Evolutionary conservation across 257 asterid genomes (phyloP), one percentile per base, ranked within the genome.

Genomic region (Rehmannia glutinosa): DNA sequence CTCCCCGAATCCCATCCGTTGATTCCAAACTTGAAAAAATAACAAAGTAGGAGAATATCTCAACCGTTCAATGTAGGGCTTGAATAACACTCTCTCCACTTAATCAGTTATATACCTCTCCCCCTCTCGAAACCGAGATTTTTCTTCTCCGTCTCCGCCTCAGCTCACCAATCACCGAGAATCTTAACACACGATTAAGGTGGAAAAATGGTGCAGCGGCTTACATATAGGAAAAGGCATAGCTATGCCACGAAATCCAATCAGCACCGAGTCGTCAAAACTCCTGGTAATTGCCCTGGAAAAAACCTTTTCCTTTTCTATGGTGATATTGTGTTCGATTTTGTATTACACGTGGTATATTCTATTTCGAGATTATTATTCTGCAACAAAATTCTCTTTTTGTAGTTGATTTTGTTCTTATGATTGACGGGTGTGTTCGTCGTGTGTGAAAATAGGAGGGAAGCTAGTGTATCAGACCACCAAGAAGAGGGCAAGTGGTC

Each of bases 161-260:
- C 73, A 35, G 58, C 62, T 53, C 54, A 67, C 41, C 27, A 13
- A 43, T 51, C 64, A 16, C 49, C 16, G 64, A 57, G 20, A 10
- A n/a, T n/a, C n/a, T n/a, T n/a, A n/a, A n/a, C n/a, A 63, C 6
- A 19, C 33, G 23, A 55, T 23, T 11, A 9, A 9, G 51, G n/a
- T 38, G n/a, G 66, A 50, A 73, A 81, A 76, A 87, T 87, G 95
- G 92, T 85, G 75, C 95, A 87, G 62, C 63, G 90, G 41, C 85
- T 87, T 1, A 81, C 92, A 0, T 87, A 87, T 41, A 78, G 90
- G 16, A 77, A 64, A 57, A 64, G 96, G 62, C 96, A 87, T 20
- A 85, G 92, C 82, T 87, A 85, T 68, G 96, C 96, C 72, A 87
- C 92, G 28, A 87, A 83, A 50, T 87, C 96, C 5, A 85, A 87